These are phyloP conservation scores for Blastobotrys raffinosifermentans DNA, from an alignment of 1,139 yeast species.

Conservation along the genomic window DNA sequence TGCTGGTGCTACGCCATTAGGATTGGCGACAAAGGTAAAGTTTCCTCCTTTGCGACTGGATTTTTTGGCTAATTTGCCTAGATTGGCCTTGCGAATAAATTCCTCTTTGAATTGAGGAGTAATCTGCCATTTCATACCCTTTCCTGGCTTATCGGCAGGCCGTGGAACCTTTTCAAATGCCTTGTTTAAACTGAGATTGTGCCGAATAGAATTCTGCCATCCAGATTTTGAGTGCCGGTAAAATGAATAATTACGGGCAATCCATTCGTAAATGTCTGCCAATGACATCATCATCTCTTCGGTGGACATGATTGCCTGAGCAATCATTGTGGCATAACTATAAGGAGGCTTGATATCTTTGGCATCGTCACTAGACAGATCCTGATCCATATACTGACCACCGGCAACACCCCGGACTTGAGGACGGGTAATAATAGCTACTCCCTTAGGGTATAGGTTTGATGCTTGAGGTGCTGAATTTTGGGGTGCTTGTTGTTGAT, in stretches of 20 bases:
- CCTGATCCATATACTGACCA: constrained; percentile 40
- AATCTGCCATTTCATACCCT: constrained; percentile 99
- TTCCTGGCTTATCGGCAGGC: constrained; percentile 93
- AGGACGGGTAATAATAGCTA: constrained; percentile 36
- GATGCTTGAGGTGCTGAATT: constrained; percentile 1
- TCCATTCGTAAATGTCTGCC: constrained; percentile 90
- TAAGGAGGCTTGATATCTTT: constrained; percentile 95
- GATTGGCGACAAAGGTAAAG: constrained; percentile 8
- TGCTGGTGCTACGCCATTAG: constrained; percentile 9
- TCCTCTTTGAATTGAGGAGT: constrained; percentile 79
- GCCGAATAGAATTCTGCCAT: constrained; percentile 86
- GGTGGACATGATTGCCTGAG: constrained; percentile 90
- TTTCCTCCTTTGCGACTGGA: constrained; percentile 9
- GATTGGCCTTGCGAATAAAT: constrained; percentile 69
- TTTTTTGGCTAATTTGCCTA: constrained; percentile 46
- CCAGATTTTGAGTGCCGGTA: constrained; percentile 93
- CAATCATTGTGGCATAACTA: constrained; percentile 95
- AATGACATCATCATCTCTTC: constrained; percentile 83
- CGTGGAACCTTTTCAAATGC: constrained; percentile 95
- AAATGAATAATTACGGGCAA: constrained; percentile 79
- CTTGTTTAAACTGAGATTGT: constrained; percentile 71
- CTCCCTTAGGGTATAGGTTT: constrained; percentile 35
- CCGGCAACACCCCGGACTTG: constrained; percentile 31
- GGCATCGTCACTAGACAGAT: constrained; percentile 81
- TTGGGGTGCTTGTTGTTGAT: constrained; percentile 3